These are phyloP conservation scores for Hysterangium stoloniferum DNA, from an alignment of 768 basidiomycete genomes.

Conservation along the genomic window DNA sequence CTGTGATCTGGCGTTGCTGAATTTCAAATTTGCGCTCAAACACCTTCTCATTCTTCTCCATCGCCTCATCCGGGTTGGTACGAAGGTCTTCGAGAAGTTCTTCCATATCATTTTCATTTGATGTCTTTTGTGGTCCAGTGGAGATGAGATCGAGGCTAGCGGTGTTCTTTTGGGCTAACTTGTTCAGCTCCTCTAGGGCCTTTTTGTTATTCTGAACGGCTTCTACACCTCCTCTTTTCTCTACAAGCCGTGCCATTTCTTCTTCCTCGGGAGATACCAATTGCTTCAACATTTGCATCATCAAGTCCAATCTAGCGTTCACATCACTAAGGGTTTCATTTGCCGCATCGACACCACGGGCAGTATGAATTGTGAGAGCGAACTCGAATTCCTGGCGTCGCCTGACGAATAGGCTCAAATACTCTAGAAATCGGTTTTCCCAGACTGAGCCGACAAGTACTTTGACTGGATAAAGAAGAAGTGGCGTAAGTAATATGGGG, in stretches of 20 bases:
- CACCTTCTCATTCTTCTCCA: slow-evolving; percentile 31
- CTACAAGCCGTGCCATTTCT: not conserved
- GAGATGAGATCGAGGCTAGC: too few relatives aligned
- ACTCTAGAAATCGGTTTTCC: slow-evolving; percentile 31
- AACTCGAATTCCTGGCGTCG: slow-evolving; percentile 22
- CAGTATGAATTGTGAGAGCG: slow-evolving; percentile 24
- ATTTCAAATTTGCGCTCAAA: slow-evolving; percentile 37
- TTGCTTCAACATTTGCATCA: not conserved
- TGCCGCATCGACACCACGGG: slow-evolving; percentile 20
- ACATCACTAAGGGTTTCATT: slow-evolving; percentile 19
- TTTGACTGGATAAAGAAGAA: too few relatives aligned
- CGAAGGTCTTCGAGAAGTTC: slow-evolving; percentile 21
- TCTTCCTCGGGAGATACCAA: not conserved
- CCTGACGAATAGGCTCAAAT: slow-evolving; percentile 18
- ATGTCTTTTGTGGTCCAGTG: too few relatives aligned
- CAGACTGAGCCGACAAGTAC: too few relatives aligned
- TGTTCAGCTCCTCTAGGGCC: too few relatives aligned
- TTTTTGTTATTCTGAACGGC: not conserved
- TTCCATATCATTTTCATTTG: too few relatives aligned
- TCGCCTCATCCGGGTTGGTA: slow-evolving; percentile 17
- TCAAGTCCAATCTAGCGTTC: slow-evolving; percentile 21
- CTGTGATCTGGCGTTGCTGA: slow-evolving; percentile 33
- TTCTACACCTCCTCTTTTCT: not conserved
- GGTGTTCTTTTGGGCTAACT: too few relatives aligned
- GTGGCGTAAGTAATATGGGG: too few relatives aligned